These are phyloP conservation scores for Tetraselmis striata DNA, from an alignment of 139 green algal species.

Conservation along the genomic window DNA sequence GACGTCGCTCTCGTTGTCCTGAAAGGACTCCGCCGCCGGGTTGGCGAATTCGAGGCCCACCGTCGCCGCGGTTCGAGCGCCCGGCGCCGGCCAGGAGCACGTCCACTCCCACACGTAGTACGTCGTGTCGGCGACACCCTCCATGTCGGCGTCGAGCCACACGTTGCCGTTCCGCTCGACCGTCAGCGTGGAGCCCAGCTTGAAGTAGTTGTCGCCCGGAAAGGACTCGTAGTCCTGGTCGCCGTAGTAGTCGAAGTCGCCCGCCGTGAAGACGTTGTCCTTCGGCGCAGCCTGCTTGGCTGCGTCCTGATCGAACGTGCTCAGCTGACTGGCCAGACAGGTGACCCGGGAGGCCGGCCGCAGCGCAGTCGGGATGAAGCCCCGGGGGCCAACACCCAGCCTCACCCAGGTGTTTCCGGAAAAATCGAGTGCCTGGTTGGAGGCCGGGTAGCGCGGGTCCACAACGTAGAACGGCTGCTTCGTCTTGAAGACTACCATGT, in stretches of 20 bases:
- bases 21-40: background rate
- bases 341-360: background rate
- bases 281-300: background rate
- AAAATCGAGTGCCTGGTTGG: background rate
- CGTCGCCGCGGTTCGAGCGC: background rate
- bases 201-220: too few species aligned
- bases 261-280: background rate
- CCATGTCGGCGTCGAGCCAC: background rate
- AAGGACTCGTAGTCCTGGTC: too few species aligned
- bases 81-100: background rate
- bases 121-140: background rate
- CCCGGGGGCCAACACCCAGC: background rate
- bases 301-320: background rate
- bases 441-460: background rate
- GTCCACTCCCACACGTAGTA: background rate
- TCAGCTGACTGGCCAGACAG: background rate
- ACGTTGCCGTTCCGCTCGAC: background rate
- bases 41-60: background rate
- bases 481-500: too few species aligned
- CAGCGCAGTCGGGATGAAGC: background rate
- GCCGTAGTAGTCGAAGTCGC: too few species aligned
- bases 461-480: background rate
- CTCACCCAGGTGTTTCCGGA: background rate
- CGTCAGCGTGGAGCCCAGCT: background rate
- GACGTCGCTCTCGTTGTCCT: background rate